phyloP scores from a whole-genome alignment of 306 rosid species.

The Inga laurina region DNA sequence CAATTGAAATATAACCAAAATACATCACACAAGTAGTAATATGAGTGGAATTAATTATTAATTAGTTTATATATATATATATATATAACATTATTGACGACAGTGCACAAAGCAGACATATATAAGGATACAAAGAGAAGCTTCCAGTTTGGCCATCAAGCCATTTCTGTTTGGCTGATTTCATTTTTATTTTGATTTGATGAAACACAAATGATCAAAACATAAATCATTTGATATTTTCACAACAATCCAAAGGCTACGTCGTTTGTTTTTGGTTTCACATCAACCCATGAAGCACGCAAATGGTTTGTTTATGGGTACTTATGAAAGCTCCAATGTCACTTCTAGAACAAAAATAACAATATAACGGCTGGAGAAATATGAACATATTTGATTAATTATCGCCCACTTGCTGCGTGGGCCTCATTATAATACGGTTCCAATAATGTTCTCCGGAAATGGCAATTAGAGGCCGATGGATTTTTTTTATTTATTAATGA shows the following conservation, averaged over 20 bases:
- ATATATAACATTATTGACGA: too few relatives aligned
- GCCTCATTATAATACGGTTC: not conserved
- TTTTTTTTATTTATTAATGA: not conserved
- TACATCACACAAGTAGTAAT: not conserved
- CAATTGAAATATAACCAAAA: not conserved
- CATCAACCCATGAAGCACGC: not conserved
- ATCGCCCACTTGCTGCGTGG: not conserved
- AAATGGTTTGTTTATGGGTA: not conserved
- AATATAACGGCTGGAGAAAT: not conserved
- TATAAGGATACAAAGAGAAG: not conserved
- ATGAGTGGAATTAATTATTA: not conserved
- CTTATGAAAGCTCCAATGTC: not conserved
- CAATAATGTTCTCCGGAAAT: not conserved
- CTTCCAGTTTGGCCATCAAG: too few relatives aligned
- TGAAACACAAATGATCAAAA: not conserved
- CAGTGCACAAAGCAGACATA: not conserved
- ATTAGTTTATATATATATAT: too few relatives aligned
- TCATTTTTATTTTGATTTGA: not conserved
- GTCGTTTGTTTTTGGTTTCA: not conserved
- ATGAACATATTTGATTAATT: not conserved
- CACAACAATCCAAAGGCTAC: not conserved
- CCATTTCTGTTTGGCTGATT: not conserved
- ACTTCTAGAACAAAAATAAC: not conserved
- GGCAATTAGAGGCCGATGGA: not conserved
- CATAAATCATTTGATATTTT: not conserved